These are phyloP conservation scores for Mucor lusitanicus DNA, from an alignment of 371 early-diverging fungal genomes.

Conservation along the genomic window DNA sequence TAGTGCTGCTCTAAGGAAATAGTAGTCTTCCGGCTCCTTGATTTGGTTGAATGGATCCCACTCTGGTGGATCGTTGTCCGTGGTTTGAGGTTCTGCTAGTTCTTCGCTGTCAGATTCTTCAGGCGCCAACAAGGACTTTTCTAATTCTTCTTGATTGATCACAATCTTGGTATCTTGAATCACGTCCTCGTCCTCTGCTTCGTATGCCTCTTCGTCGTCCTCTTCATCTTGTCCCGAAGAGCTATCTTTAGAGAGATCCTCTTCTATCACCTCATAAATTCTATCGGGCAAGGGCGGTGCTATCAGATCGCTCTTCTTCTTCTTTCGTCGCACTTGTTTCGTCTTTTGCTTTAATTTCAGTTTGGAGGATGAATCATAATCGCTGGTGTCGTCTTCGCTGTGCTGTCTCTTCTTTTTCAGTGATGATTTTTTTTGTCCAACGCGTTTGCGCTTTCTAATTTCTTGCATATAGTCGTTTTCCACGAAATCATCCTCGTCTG, in stretches of 20 bases:
- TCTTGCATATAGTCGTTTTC: constrained; percentile 20
- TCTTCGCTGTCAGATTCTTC: constrained; percentile 22
- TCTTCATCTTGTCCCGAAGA: constrained; percentile 25
- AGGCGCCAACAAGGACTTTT: constrained; percentile 13
- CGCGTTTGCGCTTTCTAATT: constrained; percentile 12
- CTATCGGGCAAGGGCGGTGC: constrained; percentile 10
- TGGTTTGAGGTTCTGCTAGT: not conserved
- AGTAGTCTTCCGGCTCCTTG: constrained; percentile 57
- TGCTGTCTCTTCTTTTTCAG: constrained; percentile 7
- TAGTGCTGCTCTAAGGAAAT: constrained; percentile 53
- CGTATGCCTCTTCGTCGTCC: constrained; percentile 31
- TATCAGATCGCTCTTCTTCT: not conserved
- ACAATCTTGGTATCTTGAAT: constrained; percentile 10
- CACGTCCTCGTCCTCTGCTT: constrained; percentile 31
- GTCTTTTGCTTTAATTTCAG: not conserved
- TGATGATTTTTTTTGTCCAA: not conserved
- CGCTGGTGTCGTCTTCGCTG: constrained; percentile 14
- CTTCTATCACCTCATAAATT: constrained; percentile 17
- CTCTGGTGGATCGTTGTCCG: constrained; percentile 12
- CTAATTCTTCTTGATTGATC: constrained; percentile 23
- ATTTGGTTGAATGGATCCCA: constrained; percentile 46
- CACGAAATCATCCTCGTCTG: constrained; percentile 25
- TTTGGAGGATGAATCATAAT: constrained; percentile 10
- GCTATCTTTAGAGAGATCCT: constrained; percentile 6
- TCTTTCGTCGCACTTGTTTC: not conserved